These are phyloP conservation scores for Mortierella sp. DNA, from an alignment of 371 early-diverging fungal species.

Conservation along the genomic window DNA sequence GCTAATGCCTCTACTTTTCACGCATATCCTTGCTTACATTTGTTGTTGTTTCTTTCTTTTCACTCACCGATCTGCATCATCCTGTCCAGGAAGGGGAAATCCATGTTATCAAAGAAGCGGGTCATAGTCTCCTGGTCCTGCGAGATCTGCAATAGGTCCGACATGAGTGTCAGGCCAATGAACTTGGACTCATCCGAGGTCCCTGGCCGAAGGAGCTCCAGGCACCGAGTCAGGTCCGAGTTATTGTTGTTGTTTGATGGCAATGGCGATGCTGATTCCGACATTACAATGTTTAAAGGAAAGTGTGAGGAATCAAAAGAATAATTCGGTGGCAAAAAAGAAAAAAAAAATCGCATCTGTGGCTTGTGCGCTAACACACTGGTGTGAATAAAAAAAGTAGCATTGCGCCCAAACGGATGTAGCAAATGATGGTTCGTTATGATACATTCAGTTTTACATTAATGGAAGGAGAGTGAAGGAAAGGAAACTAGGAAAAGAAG, in stretches of 20 bases:
- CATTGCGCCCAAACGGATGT: not conserved
- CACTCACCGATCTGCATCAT: slow-evolving; percentile 50
- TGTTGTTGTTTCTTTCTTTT: not conserved
- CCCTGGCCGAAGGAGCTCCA: slow-evolving; percentile 41
- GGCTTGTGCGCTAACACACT: not conserved
- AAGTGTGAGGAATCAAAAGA: not conserved
- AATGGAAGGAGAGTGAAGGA: not conserved
- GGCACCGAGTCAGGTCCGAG: slow-evolving; percentile 25
- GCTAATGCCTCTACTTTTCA: no score
- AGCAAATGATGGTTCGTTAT: not conserved
- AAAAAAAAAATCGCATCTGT: not conserved
- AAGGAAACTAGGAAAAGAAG: not conserved
- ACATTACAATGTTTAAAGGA: not conserved
- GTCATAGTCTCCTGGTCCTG: slow-evolving; percentile 37
- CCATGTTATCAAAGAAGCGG: slow-evolving; percentile 51
- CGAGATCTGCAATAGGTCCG: slow-evolving; percentile 28
- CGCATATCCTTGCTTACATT: not conserved
- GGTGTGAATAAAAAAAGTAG: not conserved
- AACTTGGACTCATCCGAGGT: slow-evolving; percentile 49
- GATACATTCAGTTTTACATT: slow-evolving; percentile 7
- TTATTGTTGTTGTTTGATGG: not conserved
- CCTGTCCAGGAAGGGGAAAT: slow-evolving; percentile 46
- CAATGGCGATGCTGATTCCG: not conserved
- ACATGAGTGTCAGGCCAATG: slow-evolving; percentile 53
- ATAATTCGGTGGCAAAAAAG: not conserved